Evolutionary conservation across 1,139 yeast genomes (phyloP).

Genomic region (Yueomyces sp.): DNA sequence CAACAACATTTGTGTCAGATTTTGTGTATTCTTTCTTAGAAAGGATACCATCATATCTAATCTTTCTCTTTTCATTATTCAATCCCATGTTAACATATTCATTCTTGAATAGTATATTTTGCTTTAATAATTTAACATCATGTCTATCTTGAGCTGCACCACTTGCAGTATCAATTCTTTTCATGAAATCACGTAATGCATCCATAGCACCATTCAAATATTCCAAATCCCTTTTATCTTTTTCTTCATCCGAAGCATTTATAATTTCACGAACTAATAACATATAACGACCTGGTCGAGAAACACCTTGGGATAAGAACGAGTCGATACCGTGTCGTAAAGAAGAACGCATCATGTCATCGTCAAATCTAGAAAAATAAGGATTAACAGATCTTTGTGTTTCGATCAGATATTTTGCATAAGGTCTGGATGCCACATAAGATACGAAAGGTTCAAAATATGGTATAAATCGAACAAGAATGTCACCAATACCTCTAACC

Average conservation of each 20-base stretch:
- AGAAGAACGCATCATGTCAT: constrained; percentile 75
- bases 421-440: constrained; percentile 92
- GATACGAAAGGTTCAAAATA: constrained; percentile 84
- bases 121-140: constrained; percentile 76
- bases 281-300: constrained; percentile 92
- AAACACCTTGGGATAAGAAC: constrained; percentile 87
- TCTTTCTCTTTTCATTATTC: constrained; percentile 66
- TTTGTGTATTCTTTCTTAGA: constrained; percentile 24
- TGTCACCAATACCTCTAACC: constrained; percentile 76
- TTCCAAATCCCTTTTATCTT: constrained; percentile 54
- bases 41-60: constrained; percentile 29
- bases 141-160: constrained; percentile 93
- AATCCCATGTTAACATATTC: constrained; percentile 82
- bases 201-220: constrained; percentile 64
- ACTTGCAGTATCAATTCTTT: constrained; percentile 74
- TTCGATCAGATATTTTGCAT: constrained; percentile 92
- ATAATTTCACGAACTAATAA: constrained; percentile 70
- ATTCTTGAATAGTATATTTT: constrained; percentile 62
- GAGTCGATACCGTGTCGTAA: constrained; percentile 86
- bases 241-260: constrained; percentile 50
- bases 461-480: constrained; percentile 72
- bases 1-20: constrained; percentile 25
- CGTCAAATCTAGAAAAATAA: constrained; percentile 82
- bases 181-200: constrained; percentile 63
- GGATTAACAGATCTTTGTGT: constrained; percentile 86